These are phyloP conservation scores for Phytomonas francai DNA, from an alignment of 208 protist genomes.

Conservation along the genomic window DNA sequence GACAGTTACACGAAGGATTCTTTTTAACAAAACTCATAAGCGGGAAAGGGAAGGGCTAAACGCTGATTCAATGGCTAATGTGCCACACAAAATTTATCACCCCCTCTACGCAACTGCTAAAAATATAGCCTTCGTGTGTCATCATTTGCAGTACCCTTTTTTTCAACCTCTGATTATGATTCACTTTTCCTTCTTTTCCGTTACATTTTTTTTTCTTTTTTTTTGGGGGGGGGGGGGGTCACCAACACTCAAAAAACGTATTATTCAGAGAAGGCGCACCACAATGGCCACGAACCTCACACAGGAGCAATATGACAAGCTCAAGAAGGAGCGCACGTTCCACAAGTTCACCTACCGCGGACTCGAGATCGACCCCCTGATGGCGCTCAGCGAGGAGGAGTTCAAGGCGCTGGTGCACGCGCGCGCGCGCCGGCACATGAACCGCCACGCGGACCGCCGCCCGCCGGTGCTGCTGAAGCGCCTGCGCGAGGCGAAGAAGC, in stretches of 20 bases:
- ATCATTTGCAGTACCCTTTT: no score
- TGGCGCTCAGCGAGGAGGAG: slow-evolving; percentile 91
- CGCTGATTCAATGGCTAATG: no score
- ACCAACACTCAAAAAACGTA: slow-evolving; percentile 16
- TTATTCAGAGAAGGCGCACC: no score
- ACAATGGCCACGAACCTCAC: slow-evolving; percentile 74
- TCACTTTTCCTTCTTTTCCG: slow-evolving; percentile 9
- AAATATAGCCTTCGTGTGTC: no score
- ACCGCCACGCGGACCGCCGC: slow-evolving; percentile 87
- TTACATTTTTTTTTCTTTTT: no score
- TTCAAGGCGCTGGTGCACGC: slow-evolving; percentile 92
- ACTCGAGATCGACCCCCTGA: slow-evolving; percentile 92
- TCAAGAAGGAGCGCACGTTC: slow-evolving; percentile 97
- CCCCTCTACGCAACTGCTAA: no score
- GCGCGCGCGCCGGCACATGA: slow-evolving; percentile 93
- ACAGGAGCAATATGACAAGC: slow-evolving; percentile 85
- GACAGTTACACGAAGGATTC: no score
- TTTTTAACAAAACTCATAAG: no score
- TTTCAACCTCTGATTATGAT: no score
- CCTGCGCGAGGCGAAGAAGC: slow-evolving; percentile 95
- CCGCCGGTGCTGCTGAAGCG: slow-evolving; percentile 94
- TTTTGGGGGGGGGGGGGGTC: not conserved
- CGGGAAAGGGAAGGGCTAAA: no score
- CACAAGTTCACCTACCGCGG: slow-evolving; percentile 98
- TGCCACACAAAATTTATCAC: no score